A percentile compares a stretch with the other conserved stretches of the same genome.
Evolutionary conservation across 1,139 yeast genomes (phyloP).

Genomic region (Candida sanyaensis): DNA sequence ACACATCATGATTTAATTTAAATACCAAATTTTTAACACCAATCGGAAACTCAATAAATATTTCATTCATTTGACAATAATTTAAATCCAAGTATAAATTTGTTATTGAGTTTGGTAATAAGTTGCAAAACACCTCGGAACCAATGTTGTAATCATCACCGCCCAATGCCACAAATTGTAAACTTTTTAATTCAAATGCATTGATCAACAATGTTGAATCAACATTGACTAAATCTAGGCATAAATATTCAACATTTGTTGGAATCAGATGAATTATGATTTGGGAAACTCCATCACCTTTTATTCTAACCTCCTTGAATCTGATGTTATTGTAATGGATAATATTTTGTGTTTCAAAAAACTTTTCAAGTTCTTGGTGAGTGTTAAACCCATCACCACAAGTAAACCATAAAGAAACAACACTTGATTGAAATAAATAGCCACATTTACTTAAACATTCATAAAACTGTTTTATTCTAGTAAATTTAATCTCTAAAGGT

Average conservation of each 20-base stretch:
- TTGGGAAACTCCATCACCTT: not conserved
- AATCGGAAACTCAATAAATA: not conserved
- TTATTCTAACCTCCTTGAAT: not conserved
- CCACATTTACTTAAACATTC: not conserved
- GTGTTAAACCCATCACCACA: not conserved
- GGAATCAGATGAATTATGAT: not conserved
- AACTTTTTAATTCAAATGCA: not conserved
- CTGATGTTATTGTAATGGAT: not conserved
- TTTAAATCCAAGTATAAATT: not conserved
- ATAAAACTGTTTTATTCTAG: not conserved
- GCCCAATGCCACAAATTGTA: not conserved
- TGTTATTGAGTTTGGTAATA: not conserved
- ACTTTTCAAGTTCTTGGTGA: not conserved
- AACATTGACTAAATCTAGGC: not conserved
- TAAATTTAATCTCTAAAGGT: not conserved
- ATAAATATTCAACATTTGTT: not conserved
- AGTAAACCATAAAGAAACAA: not conserved
- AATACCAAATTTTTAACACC: not conserved
- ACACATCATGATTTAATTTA: not conserved
- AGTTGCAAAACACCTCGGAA: not conserved
- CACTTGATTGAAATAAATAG: too few species aligned
- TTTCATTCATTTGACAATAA: not conserved
- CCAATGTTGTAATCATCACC: not conserved
- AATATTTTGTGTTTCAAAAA: not conserved
- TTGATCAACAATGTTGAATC: not conserved